Conservation (phyloP, 768 basidiomycete species). For the Pholiota microspora region DNA sequence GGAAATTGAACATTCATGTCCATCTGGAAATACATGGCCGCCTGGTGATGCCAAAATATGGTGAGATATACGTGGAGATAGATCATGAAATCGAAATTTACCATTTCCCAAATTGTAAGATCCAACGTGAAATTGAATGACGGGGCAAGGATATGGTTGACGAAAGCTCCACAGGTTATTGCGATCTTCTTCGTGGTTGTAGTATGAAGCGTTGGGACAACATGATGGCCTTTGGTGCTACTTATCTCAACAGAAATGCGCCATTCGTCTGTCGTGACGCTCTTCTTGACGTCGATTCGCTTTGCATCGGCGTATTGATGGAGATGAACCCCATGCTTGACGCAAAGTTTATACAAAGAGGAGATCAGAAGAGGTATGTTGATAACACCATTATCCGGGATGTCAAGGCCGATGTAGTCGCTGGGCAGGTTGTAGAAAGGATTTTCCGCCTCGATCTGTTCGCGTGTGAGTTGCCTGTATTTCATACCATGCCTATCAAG, state of each 20-base stretch:
- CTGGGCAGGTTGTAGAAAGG: conserved; percentile 5
- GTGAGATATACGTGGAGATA: background rate
- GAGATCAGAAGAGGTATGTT: background rate
- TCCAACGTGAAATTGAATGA: conserved; percentile 1
- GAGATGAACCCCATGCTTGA: background rate
- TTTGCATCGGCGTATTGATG: conserved; percentile 1
- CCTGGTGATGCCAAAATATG: background rate
- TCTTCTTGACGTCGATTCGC: background rate
- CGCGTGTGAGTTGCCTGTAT: background rate
- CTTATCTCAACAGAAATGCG: background rate
- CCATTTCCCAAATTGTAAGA: conserved; percentile 2
- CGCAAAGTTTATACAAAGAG: background rate
- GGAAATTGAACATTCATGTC: background rate
- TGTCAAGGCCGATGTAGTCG: background rate
- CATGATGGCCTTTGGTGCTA: background rate
- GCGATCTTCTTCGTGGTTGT: background rate
- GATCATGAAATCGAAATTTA: background rate
- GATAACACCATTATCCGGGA: conserved; percentile 1
- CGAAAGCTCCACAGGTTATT: background rate
- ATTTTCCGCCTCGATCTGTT: background rate
- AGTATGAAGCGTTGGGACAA: background rate
- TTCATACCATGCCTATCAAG: background rate
- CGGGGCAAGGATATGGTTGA: conserved; percentile 1
- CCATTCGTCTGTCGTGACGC: background rate
- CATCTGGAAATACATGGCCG: conserved; percentile 4